Evolutionary conservation across 345 rosid genomes (phyloP).

Genomic region (Euphorbia peplus): DNA sequence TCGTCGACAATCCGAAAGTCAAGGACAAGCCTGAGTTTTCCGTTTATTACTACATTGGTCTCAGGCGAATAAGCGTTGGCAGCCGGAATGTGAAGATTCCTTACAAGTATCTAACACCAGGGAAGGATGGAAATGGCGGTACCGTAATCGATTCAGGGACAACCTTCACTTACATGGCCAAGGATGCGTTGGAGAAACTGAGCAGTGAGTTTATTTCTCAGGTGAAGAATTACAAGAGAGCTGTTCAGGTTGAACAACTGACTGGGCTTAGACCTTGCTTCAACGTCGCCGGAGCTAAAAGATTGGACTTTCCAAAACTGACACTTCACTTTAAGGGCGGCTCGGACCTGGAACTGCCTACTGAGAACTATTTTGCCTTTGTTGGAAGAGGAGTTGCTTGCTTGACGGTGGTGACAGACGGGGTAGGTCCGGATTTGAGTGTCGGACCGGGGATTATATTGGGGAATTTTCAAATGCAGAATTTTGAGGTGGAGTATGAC

Average conservation of each 20-base stretch:
- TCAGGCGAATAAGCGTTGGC: constrained; percentile 32
- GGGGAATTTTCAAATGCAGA: constrained; percentile 42
- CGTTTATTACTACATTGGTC: constrained; percentile 36
- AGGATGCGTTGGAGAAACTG: constrained; percentile 23
- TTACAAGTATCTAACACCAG: constrained; percentile 22
- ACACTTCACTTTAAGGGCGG: constrained; percentile 43
- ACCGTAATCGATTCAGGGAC: constrained; percentile 39
- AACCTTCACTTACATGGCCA: constrained; percentile 37
- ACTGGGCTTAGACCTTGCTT: constrained; percentile 35
- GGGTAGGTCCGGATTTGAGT: not conserved
- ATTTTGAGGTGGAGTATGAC: constrained; percentile 44
- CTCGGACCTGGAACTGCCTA: constrained; percentile 31
- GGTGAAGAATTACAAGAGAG: constrained; percentile 26
- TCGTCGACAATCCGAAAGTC: constrained; percentile 28
- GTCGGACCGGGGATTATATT: constrained; percentile 36
- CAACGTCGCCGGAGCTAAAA: not conserved
- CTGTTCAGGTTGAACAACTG: constrained; percentile 17
- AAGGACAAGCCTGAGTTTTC: constrained; percentile 10
- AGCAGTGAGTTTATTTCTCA: constrained; percentile 26
- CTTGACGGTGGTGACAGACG: constrained; percentile 32
- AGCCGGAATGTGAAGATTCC: constrained; percentile 26
- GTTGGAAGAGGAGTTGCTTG: constrained; percentile 28
- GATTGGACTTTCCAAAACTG: constrained; percentile 28
- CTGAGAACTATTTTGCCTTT: constrained; percentile 28
- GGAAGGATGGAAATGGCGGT: constrained; percentile 31